Conservation (phyloP, 129 eudicot species). For the Flaveria ramosissima region DNA sequence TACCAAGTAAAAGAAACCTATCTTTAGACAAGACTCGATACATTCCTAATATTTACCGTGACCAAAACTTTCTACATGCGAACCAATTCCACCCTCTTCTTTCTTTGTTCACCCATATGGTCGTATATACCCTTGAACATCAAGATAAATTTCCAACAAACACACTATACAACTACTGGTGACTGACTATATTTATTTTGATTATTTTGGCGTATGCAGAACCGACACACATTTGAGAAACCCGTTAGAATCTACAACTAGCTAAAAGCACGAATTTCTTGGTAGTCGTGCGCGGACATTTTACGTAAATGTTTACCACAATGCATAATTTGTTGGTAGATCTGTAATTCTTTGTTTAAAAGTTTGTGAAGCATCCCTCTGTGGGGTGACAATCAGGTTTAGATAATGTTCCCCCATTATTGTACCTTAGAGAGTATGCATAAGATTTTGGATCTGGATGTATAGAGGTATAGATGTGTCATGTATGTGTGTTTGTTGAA, state of each 20-base stretch:
- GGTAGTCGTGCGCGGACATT: slow-evolving; percentile 24
- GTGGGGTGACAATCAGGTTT: slow-evolving; percentile 36
- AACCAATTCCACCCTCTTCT: too few relatives aligned
- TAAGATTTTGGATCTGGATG: slow-evolving; percentile 39
- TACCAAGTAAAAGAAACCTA: too few relatives aligned
- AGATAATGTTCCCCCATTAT: slow-evolving; percentile 30
- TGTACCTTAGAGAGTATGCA: slow-evolving; percentile 39
- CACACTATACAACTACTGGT: too few relatives aligned
- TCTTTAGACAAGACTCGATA: too few relatives aligned
- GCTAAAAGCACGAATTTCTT: slow-evolving; percentile 21
- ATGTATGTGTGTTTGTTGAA: slow-evolving; percentile 23
- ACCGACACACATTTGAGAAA: slow-evolving; percentile 83
- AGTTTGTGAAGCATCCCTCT: slow-evolving; percentile 40
- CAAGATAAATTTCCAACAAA: too few relatives aligned
- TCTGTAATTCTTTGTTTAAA: slow-evolving; percentile 39
- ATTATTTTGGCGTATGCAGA: slow-evolving; percentile 42
- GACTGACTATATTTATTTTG: not conserved
- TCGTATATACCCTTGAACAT: too few relatives aligned
- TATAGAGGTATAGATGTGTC: slow-evolving; percentile 43
- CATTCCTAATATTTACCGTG: too few relatives aligned
- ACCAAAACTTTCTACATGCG: too few relatives aligned
- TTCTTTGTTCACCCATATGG: too few relatives aligned
- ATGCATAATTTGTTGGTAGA: slow-evolving; percentile 19
- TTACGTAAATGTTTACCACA: slow-evolving; percentile 20
- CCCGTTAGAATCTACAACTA: slow-evolving; percentile 83